phyloP scores from a whole-genome alignment of 805 yeast genomes.

The Yarrowia osloensis region DNA sequence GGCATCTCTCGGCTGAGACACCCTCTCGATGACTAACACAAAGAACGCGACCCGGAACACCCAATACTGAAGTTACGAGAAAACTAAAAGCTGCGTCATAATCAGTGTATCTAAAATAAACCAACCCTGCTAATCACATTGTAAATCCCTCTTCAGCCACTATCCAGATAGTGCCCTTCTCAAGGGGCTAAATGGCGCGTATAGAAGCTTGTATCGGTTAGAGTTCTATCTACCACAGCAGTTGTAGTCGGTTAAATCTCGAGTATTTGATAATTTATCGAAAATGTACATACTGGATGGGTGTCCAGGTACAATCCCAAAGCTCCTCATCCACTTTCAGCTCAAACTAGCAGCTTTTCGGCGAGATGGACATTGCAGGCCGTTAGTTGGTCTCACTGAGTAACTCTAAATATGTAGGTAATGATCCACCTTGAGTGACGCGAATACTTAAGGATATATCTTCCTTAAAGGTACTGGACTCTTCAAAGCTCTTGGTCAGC shows the following conservation, averaged over 20 bases:
- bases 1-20: neutral
- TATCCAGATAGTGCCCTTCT: neutral
- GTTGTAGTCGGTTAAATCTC: neutral
- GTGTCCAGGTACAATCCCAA: too few relatives aligned
- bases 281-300: too few relatives aligned
- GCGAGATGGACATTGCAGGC: neutral
- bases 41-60: neutral
- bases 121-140: too few relatives aligned
- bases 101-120: too few relatives aligned
- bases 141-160: too few relatives aligned
- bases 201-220: neutral
- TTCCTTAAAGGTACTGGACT: too few relatives aligned
- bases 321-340: too few relatives aligned
- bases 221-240: neutral
- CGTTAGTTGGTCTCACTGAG: neutral
- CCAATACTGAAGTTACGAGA: neutral
- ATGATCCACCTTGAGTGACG: neutral
- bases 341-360: too few relatives aligned
- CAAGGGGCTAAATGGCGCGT: constrained; percentile 25
- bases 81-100: neutral
- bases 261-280: neutral
- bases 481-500: too few relatives aligned
- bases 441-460: neutral
- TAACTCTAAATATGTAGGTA: neutral
- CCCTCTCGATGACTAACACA: neutral